phyloP scores from a whole-genome alignment of 495 filamentous ascomycete species.

The Podospora pseudocomata region DNA sequence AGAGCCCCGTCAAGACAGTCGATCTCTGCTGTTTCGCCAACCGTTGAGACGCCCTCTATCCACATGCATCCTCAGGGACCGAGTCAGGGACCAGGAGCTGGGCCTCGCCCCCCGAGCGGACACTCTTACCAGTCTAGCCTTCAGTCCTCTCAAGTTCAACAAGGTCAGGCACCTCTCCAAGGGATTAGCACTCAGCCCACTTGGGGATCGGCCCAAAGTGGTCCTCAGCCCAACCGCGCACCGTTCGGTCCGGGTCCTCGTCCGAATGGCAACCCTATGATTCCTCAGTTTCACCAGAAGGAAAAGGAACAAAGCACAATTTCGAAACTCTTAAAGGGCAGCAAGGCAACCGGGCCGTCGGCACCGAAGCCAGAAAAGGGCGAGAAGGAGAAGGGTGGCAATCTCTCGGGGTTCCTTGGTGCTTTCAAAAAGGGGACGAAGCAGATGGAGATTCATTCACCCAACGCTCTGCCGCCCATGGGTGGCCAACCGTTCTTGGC shows the following conservation, averaged over 20 bases:
- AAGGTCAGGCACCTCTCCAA: constrained; percentile 6
- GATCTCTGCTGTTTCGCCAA: constrained; percentile 5
- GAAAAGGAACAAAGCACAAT: constrained; percentile 34
- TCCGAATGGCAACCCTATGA: constrained; percentile 15
- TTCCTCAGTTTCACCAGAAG: constrained; percentile 12
- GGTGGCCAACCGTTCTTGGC: constrained; percentile 9
- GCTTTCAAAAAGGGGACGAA: constrained; percentile 31
- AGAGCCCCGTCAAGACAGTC: constrained; percentile 9
- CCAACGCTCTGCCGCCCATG: not conserved
- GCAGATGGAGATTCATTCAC: constrained; percentile 15
- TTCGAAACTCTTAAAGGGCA: constrained; percentile 33
- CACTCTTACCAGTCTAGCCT: constrained; percentile 15
- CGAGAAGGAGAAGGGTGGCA: constrained; percentile 28
- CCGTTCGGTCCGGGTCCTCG: constrained; percentile 14
- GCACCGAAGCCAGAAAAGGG: constrained; percentile 15
- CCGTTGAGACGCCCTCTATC: not conserved
- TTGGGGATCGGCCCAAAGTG: constrained; percentile 8
- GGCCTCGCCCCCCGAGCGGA: constrained; percentile 5
- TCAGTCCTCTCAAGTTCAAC: constrained; percentile 1
- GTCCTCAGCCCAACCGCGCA: constrained; percentile 12
- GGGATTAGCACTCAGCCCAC: constrained; percentile 4
- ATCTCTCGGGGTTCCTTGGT: constrained; percentile 29
- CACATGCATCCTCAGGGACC: constrained; percentile 1
- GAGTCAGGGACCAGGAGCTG: not conserved
- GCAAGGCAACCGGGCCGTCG: constrained; percentile 12